These are phyloP conservation scores for Cladophialophora carrionii DNA, from an alignment of 2,329 filamentous ascomycete genomes.

Conservation along the genomic window DNA sequence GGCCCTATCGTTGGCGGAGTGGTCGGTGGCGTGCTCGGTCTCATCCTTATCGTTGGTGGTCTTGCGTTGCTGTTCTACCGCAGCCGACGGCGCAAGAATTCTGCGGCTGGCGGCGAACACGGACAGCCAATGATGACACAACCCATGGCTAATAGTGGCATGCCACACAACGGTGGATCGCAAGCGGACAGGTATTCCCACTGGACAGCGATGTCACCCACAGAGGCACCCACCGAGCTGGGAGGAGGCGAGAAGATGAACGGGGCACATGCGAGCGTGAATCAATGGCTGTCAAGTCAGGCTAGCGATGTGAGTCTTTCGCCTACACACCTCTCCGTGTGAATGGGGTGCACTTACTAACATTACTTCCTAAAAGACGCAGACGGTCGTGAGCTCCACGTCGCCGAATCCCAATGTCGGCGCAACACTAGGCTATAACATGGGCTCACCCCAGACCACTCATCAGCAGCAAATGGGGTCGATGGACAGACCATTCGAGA, in stretches of 20 bases:
- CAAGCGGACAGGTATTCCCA: constrained; percentile 26
- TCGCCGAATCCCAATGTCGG: constrained; percentile 18
- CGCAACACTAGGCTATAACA: constrained; percentile 18
- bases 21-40: constrained; percentile 35
- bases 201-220: constrained; percentile 33
- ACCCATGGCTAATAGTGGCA: constrained; percentile 9
- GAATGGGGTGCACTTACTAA: constrained; percentile 8
- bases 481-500: constrained; percentile 32
- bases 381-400: constrained; percentile 23
- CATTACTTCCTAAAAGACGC: constrained; percentile 6
- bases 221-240: constrained; percentile 27
- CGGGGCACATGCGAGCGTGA: constrained; percentile 25
- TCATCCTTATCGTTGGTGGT: constrained; percentile 29
- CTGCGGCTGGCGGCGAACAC: not conserved
- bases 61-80: constrained; percentile 31
- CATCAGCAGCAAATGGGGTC: constrained; percentile 10
- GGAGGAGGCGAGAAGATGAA: constrained; percentile 18
- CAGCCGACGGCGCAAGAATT: constrained; percentile 20
- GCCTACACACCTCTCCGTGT: not conserved
- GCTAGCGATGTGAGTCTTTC: constrained; percentile 30
- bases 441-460: constrained; percentile 15
- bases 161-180: constrained; percentile 12
- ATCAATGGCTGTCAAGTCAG: constrained; percentile 35
- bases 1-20: constrained; percentile 39
- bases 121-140: constrained; percentile 17